phyloP scores from a whole-genome alignment of 2,329 filamentous ascomycete genomes.

The Penicillium sp. region DNA sequence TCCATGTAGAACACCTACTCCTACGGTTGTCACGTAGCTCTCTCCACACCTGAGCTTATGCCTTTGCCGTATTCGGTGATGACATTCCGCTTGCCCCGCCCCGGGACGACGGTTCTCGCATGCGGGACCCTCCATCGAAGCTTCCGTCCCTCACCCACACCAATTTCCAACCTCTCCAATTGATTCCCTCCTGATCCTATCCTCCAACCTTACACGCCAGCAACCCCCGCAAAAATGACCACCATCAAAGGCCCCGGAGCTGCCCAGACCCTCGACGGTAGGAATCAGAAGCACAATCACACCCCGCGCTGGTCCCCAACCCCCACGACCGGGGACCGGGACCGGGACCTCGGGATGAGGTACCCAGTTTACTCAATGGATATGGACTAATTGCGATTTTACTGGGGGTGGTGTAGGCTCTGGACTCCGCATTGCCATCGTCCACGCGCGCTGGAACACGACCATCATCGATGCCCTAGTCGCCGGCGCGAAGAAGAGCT shows the following conservation, averaged over 20 bases:
- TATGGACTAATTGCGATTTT: background rate
- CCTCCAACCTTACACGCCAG: background rate
- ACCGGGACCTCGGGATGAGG: background rate
- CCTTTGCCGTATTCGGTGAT: slow-evolving; percentile 20
- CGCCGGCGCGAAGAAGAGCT: slow-evolving; percentile 73
- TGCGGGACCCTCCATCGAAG: slow-evolving; percentile 3
- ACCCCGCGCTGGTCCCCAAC: background rate
- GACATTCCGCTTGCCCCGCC: slow-evolving; percentile 19
- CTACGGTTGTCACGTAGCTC: too few relatives aligned
- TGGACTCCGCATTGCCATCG: slow-evolving; percentile 83
- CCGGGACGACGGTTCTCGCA: background rate
- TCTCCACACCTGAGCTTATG: background rate
- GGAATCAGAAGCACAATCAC: slow-evolving; percentile 15
- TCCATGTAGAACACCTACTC: too few relatives aligned
- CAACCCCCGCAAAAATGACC: slow-evolving; percentile 42
- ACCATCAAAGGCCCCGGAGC: slow-evolving; percentile 65
- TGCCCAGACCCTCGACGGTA: slow-evolving; percentile 59
- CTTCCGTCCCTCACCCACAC: slow-evolving; percentile 8
- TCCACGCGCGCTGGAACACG: slow-evolving; percentile 95
- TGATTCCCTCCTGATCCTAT: too few relatives aligned
- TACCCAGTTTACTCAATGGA: slow-evolving; percentile 1
- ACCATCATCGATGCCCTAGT: slow-evolving; percentile 85
- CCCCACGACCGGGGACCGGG: too few relatives aligned
- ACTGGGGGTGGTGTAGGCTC: slow-evolving; percentile 51
- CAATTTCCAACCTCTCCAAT: background rate